A percentile compares a stretch with the other conserved stretches of the same genome.
These are phyloP conservation scores for Thecaphora thlaspeos DNA, from an alignment of 1,284 basidiomycete genomes.

Conservation along the genomic window DNA sequence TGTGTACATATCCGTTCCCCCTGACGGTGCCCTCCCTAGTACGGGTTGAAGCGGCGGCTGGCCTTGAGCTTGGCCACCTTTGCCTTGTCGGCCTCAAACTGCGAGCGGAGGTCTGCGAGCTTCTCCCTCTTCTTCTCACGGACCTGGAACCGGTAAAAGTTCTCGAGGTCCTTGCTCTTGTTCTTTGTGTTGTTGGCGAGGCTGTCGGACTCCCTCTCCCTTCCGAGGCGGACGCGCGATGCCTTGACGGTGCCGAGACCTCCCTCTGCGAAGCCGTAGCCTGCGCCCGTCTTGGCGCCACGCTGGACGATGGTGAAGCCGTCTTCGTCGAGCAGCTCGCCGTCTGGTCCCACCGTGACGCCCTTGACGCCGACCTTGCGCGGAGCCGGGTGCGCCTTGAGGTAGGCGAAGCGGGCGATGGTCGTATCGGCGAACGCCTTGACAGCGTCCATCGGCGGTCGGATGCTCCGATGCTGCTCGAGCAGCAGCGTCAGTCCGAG, in stretches of 20 bases:
- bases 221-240: constrained; percentile 8
- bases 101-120: constrained; percentile 44
- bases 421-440: constrained; percentile 35
- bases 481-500: constrained; percentile 40
- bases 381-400: constrained; percentile 40
- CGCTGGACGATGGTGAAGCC: constrained; percentile 56
- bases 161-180: constrained; percentile 40
- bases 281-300: constrained; percentile 22
- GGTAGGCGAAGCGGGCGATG: constrained; percentile 42
- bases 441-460: constrained; percentile 32
- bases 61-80: constrained; percentile 52
- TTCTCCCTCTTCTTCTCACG: constrained; percentile 51
- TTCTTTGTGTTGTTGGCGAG: constrained; percentile 39
- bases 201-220: constrained; percentile 17
- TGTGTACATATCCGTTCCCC: no score
- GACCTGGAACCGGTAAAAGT: constrained; percentile 55
- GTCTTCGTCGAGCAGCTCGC: constrained; percentile 54
- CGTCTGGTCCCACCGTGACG: constrained; percentile 46
- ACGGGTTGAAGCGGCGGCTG: constrained; percentile 50
- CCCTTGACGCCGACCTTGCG: constrained; percentile 44
- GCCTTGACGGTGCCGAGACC: constrained; percentile 9
- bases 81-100: constrained; percentile 51
- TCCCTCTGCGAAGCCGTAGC: constrained; percentile 32
- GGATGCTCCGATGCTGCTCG: constrained; percentile 17
- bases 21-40: constrained; percentile 3